These are phyloP conservation scores for Massariosphaeria phaeospora DNA, from an alignment of 495 filamentous ascomycete genomes.

Conservation along the genomic window DNA sequence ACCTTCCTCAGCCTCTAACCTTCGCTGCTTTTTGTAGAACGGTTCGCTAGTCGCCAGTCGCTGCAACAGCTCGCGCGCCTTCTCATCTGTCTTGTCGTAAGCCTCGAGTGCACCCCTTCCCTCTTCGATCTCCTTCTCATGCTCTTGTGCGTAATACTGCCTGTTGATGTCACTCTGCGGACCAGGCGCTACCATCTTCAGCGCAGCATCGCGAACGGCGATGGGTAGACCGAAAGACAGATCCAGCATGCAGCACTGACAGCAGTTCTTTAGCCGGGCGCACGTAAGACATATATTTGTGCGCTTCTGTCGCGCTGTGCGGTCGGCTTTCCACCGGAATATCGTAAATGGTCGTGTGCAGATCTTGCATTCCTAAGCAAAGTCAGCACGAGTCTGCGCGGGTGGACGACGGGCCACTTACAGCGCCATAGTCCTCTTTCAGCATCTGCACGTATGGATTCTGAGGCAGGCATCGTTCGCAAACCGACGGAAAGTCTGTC, in stretches of 20 bases:
- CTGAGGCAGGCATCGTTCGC: slow-evolving; percentile 80
- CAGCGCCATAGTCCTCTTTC: slow-evolving; percentile 86
- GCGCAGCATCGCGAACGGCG: slow-evolving; percentile 87
- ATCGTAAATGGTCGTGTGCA: slow-evolving; percentile 96
- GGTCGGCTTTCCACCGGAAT: slow-evolving; percentile 90
- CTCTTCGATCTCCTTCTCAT: slow-evolving; percentile 92
- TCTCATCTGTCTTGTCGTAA: slow-evolving; percentile 96
- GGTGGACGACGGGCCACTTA: slow-evolving; percentile 42
- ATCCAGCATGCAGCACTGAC: slow-evolving; percentile 98
- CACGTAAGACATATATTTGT: slow-evolving; percentile 94
- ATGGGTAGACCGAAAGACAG: slow-evolving; percentile 91
- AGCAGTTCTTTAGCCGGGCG: slow-evolving; percentile 92
- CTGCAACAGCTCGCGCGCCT: slow-evolving; percentile 80
- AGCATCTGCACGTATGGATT: slow-evolving; percentile 99
- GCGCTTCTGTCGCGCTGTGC: slow-evolving; percentile 77
- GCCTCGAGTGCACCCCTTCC: slow-evolving; percentile 71
- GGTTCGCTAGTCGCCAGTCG: slow-evolving; percentile 86
- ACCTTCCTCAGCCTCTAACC: slow-evolving; percentile 52
- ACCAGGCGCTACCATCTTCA: slow-evolving; percentile 93
- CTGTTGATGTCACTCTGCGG: slow-evolving; percentile 87
- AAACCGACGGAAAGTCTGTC: slow-evolving; percentile 63
- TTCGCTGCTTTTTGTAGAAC: slow-evolving; percentile 80
- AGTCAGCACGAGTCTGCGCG: neutral
- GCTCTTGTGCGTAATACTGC: slow-evolving; percentile 95
- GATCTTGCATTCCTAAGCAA: slow-evolving; percentile 57